phyloP scores from a whole-genome alignment of 75 land plant genomes.

The Cupressus sempervirens region DNA sequence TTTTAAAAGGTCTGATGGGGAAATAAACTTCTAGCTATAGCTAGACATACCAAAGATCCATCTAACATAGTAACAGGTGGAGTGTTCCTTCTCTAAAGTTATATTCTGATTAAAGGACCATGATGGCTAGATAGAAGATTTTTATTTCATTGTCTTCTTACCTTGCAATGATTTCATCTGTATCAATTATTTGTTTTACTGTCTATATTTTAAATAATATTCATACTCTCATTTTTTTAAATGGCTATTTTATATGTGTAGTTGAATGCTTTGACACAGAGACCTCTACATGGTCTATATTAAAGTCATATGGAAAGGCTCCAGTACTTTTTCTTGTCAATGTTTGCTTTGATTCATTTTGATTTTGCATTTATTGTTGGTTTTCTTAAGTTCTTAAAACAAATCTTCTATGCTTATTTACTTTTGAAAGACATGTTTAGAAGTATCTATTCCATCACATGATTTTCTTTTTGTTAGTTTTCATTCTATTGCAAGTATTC shows the following conservation, averaged over 20 bases:
- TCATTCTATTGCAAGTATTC: neutral
- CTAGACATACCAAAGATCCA: constrained; percentile 91
- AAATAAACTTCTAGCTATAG: constrained; percentile 78
- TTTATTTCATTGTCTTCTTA: too few species aligned
- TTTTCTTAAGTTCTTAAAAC: neutral
- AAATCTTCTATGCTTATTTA: neutral
- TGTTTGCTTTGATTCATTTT: neutral
- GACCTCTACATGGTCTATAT: too few species aligned
- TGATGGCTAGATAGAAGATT: neutral
- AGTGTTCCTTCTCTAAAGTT: neutral
- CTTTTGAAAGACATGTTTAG: neutral
- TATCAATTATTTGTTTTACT: too few species aligned
- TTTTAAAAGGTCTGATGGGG: constrained; percentile 81
- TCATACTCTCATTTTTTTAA: too few species aligned
- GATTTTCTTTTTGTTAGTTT: neutral
- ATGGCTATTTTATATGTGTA: too few species aligned
- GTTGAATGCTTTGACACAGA: too few species aligned
- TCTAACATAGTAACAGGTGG: constrained; percentile 75
- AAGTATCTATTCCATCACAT: neutral
- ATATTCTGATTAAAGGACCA: neutral
- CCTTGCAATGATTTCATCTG: too few species aligned
- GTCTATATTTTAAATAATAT: too few species aligned
- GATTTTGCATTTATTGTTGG: neutral
- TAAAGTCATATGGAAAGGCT: constrained; percentile 55
- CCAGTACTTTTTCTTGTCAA: constrained; percentile 42